phyloP scores from a whole-genome alignment of 305 asterid genomes.

The Fraxinus ornus region DNA sequence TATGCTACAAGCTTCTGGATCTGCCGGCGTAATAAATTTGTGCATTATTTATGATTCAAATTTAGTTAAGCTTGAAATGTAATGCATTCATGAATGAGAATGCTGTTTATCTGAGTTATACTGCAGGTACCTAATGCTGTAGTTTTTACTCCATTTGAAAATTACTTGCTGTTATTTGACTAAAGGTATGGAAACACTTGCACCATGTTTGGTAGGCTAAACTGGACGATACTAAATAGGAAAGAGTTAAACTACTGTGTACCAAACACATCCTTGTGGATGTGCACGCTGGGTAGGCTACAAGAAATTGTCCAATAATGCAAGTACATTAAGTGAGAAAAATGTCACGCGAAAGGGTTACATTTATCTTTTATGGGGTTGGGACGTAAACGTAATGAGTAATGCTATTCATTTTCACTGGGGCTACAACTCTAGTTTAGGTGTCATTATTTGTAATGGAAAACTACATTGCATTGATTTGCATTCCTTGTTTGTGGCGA shows the following conservation, averaged over 20 bases:
- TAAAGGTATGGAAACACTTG: neutral
- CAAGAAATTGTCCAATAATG: neutral
- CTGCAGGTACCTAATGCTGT: neutral
- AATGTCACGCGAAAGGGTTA: neutral
- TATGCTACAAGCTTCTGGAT: neutral
- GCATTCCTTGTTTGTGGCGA: neutral
- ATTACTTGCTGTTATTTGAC: neutral
- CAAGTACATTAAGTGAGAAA: neutral
- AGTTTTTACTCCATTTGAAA: neutral
- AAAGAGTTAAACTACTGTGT: neutral
- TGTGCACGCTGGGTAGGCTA: neutral
- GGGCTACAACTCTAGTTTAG: too few relatives aligned
- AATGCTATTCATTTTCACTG: too few relatives aligned
- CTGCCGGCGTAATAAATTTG: conserved; percentile 24
- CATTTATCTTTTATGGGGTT: neutral
- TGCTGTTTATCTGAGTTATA: neutral
- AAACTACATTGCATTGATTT: neutral
- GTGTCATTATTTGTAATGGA: neutral
- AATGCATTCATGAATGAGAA: neutral
- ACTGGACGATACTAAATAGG: neutral
- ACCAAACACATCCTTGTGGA: neutral
- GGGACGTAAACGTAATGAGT: neutral
- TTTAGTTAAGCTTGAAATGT: neutral
- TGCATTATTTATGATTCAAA: conserved; percentile 2
- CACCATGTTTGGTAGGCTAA: neutral